Percentiles rank a stretch among this genome's conserved stretches.
Evolutionary conservation across 2,329 filamentous ascomycete species (phyloP).

Genomic region (Niveomyces coronatus): DNA sequence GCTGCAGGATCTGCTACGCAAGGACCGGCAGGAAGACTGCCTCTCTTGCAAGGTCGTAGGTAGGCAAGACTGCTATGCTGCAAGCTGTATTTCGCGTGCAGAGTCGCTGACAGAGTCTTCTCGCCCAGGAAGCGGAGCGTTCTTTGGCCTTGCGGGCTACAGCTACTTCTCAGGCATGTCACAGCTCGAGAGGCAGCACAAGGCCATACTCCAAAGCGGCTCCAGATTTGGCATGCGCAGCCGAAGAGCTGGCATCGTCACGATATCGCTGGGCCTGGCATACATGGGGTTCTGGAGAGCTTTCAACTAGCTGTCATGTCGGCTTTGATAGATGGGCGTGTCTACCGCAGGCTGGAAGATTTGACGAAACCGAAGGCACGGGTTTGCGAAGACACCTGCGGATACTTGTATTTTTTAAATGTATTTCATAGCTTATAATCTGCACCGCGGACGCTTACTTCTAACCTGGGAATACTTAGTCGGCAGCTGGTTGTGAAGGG

Average conservation of each 20-base stretch:
- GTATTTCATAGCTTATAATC: too few relatives aligned
- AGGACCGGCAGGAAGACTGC: conserved; percentile 55
- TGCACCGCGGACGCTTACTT: too few relatives aligned
- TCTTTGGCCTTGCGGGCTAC: conserved; percentile 65
- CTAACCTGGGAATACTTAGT: too few relatives aligned
- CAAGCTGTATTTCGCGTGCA: too few relatives aligned
- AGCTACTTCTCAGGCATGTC: conserved; percentile 66
- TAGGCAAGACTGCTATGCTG: conserved; percentile 26
- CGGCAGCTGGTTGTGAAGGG: too few relatives aligned
- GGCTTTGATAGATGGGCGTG: too few relatives aligned
- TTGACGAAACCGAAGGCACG: too few relatives aligned
- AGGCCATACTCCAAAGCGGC: conserved; percentile 56
- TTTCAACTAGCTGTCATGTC: conserved; percentile 37
- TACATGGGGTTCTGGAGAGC: conserved; percentile 63
- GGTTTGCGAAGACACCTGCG: too few relatives aligned
- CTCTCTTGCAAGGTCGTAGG: conserved; percentile 61
- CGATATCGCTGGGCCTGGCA: conserved; percentile 56
- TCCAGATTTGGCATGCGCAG: conserved; percentile 65
- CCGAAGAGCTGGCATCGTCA: conserved; percentile 54
- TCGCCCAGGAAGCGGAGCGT: conserved; percentile 56
- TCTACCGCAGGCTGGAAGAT: too few relatives aligned
- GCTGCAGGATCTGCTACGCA: conserved; percentile 45
- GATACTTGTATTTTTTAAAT: too few relatives aligned
- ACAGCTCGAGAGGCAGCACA: conserved; percentile 57
- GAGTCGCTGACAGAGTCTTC: neutral